phyloP scores from a whole-genome alignment of 257 asterid genomes.

The Solanum gandarillasii region DNA sequence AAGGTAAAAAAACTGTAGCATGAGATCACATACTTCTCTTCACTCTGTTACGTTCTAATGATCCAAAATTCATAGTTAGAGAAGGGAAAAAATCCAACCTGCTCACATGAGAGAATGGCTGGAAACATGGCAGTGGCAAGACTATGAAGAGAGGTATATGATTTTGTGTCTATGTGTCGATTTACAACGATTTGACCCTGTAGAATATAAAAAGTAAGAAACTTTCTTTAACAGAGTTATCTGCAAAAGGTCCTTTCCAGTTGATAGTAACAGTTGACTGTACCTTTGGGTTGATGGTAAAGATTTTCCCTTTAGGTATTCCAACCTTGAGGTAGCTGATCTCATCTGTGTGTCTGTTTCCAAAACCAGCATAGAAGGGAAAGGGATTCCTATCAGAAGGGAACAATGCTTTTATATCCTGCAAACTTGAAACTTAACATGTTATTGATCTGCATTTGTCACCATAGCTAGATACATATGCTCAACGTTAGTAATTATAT shows the following conservation, averaged over 20 bases:
- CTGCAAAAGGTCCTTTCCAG: background rate
- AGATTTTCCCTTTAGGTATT: slow-evolving; percentile 67
- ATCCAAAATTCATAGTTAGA: background rate
- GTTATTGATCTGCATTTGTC: background rate
- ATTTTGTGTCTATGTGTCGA: slow-evolving; percentile 46
- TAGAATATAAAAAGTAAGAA: background rate
- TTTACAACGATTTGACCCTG: slow-evolving; percentile 74
- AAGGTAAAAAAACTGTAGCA: background rate
- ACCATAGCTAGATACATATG: background rate
- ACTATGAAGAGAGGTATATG: slow-evolving; percentile 45
- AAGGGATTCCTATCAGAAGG: slow-evolving; percentile 65
- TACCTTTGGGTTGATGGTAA: slow-evolving; percentile 80
- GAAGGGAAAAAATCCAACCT: slow-evolving; percentile 25
- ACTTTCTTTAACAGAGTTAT: background rate
- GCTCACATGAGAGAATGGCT: slow-evolving; percentile 30
- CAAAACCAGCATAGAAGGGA: slow-evolving; percentile 85
- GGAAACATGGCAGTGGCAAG: slow-evolving; percentile 79
- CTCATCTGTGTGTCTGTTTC: slow-evolving; percentile 79
- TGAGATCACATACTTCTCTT: background rate
- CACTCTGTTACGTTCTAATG: background rate
- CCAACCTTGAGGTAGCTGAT: slow-evolving; percentile 77
- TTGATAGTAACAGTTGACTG: background rate
- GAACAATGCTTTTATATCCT: slow-evolving; percentile 60
- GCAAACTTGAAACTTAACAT: background rate
- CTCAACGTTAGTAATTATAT: background rate